Evolutionary conservation across 1,284 basidiomycete species (phyloP), one percentile per base, ranked within the genome.

Genomic region (Marasmius fiardii): DNA sequence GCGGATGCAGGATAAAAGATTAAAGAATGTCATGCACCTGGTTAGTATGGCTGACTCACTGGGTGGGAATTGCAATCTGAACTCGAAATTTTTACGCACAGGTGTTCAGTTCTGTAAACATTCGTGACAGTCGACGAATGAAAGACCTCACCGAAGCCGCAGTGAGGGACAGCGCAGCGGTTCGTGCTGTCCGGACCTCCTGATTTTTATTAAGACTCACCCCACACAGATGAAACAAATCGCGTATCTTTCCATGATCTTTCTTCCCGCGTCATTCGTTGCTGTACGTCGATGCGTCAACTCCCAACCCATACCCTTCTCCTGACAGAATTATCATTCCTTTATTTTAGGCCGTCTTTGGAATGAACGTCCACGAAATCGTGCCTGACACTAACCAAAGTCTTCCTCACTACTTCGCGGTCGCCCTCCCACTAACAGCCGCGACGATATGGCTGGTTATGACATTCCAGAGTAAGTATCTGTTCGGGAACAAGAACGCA

Each of bases 21-120:
- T 39, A 20, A 20, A 39, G 12, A 20, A 39, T 20, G 37, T 39
- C 18, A 39, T 39, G 37, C 14, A 39, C 16, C 37, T 31, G 28
- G 28, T 31, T 10, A 58, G 77, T 80, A 43, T 37, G 71, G 57
- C 28, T 31, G 28, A 31, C 10, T 31, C 28, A 31, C 10, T 10
- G 2, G 28, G 35, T 8, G n/a, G 6, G 23, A 43, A 41, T 33
- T 10, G 21, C 1, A 43, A n/a, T 7, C 26, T 45, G 26, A 18
- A 21, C 43, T 20, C 2, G 18, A 53, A 39, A 10, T 4, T 31
- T 4, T 5, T 3, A 35, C 11, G 43, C 47, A 11, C 31, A 79
- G 77, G 76, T 75, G 5, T 79, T 79, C 60, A 73, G 73, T 31
- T 72, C 60, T 21, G 74, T 79, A 20, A 80, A 77, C 56, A 74